Evolutionary conservation across 2,329 filamentous ascomycete species (phyloP).

Genomic region (Colletotrichum higginsianum): DNA sequence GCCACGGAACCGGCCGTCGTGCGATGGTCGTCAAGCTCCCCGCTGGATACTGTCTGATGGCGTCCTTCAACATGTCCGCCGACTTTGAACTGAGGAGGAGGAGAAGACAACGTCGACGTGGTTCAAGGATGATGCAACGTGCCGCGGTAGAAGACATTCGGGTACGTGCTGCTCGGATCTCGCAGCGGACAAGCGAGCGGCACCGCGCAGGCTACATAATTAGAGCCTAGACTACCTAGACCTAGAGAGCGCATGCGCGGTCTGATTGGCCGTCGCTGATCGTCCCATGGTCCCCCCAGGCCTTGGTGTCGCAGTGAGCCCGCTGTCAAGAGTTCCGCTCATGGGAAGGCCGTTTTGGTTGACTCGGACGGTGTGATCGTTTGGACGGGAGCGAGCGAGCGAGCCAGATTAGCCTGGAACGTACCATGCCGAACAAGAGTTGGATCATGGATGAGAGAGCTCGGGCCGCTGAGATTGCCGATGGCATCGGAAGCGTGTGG

Average conservation of each 20-base stretch:
- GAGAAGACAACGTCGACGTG: not conserved
- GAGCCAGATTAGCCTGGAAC: not conserved
- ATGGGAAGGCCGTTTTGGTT: constrained; percentile 16
- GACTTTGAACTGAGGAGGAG: not conserved
- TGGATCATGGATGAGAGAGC: not conserved
- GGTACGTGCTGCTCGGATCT: constrained; percentile 28
- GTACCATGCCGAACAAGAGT: constrained; percentile 10
- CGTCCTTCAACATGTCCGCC: constrained; percentile 1
- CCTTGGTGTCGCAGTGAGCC: constrained; percentile 17
- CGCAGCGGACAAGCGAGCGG: constrained; percentile 22
- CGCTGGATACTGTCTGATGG: constrained; percentile 16
- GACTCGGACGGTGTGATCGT: constrained; percentile 18
- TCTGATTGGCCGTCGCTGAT: constrained; percentile 20
- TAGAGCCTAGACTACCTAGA: not conserved
- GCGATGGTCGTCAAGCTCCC: not conserved
- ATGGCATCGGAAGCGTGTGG: not conserved
- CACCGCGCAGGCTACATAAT: constrained; percentile 4
- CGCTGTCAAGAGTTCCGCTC: constrained; percentile 17
- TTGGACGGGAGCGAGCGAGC: constrained; percentile 9
- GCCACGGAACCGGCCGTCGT: not conserved
- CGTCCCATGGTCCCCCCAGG: not conserved
- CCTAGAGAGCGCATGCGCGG: not conserved
- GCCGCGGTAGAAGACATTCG: constrained; percentile 21
- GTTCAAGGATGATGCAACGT: constrained; percentile 14
- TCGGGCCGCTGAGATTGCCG: not conserved